Conservation (phyloP, 768 basidiomycete genomes). For the Mrakia frigida region DNA sequence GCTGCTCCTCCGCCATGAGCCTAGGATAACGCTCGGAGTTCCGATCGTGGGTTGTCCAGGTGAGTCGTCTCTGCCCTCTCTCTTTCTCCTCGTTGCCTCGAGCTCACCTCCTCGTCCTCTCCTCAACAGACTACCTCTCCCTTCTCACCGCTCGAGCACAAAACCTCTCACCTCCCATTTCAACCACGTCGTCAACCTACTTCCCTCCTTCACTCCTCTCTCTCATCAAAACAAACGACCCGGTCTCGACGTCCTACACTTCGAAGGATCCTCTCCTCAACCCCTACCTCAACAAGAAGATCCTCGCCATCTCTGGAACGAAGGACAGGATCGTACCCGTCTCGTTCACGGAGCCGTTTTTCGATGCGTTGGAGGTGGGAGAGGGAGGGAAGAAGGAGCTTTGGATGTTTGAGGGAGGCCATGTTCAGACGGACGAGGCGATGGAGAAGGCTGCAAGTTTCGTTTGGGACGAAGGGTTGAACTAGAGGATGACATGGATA, state of each 20-base stretch:
- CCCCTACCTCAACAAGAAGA: slow-evolving; percentile 64
- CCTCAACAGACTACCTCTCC: not conserved
- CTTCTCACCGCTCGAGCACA: not conserved
- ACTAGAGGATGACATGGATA: not conserved
- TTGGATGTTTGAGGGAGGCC: not conserved
- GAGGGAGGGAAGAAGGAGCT: not conserved
- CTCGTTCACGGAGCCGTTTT: not conserved
- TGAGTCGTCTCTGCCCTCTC: not conserved
- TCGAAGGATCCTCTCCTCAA: slow-evolving; percentile 38
- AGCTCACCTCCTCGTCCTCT: not conserved
- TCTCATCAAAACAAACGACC: not conserved
- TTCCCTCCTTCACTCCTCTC: slow-evolving; percentile 1
- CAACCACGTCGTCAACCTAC: not conserved
- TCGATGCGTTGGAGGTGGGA: not conserved
- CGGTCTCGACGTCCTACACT: slow-evolving; percentile 45
- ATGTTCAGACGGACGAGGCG: not conserved
- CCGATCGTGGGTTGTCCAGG: not conserved
- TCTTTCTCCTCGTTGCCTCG: not conserved
- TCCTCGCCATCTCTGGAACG: slow-evolving; percentile 65
- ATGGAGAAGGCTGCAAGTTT: not conserved
- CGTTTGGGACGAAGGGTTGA: not conserved
- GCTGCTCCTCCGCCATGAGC: not conserved
- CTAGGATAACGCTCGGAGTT: not conserved
- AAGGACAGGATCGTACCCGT: slow-evolving; percentile 50
- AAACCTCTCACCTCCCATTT: not conserved